These are phyloP conservation scores for Trametes cinnabarina DNA, from an alignment of 768 basidiomycete genomes.

Conservation along the genomic window DNA sequence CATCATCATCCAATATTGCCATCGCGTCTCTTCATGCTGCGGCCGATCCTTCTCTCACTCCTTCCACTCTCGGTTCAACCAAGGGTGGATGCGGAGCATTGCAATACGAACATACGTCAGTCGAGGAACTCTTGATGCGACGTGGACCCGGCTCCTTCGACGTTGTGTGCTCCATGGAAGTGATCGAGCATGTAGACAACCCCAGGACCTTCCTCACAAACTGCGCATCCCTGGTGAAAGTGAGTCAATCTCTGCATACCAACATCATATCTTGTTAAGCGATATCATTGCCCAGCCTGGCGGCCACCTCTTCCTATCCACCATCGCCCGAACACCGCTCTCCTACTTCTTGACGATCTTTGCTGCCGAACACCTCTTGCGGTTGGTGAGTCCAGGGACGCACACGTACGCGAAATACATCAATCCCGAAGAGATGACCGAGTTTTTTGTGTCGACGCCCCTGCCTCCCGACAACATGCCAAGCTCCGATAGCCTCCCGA, in stretches of 20 bases:
- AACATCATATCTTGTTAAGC: background rate
- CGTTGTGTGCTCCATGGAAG: constrained; percentile 96
- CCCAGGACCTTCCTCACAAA: constrained; percentile 79
- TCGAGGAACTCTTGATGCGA: constrained; percentile 61
- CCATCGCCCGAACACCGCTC: constrained; percentile 83
- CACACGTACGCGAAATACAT: constrained; percentile 92
- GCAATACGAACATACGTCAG: constrained; percentile 68
- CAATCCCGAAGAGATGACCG: constrained; percentile 79
- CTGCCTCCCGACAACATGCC: constrained; percentile 21
- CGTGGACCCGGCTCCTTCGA: constrained; percentile 70
- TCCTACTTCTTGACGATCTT: constrained; percentile 69
- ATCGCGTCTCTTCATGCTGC: constrained; percentile 83
- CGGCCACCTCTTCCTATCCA: constrained; percentile 93
- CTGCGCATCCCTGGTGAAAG: constrained; percentile 86
- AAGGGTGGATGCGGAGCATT: constrained; percentile 34
- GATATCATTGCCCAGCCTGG: constrained; percentile 64
- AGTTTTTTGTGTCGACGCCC: constrained; percentile 62
- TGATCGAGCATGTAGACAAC: constrained; percentile 95
- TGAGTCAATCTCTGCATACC: constrained; percentile 32
- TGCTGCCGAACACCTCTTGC: constrained; percentile 78
- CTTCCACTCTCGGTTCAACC: constrained; percentile 18
- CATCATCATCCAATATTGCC: constrained; percentile 80
- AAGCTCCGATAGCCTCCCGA: background rate
- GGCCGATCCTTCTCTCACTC: constrained; percentile 62
- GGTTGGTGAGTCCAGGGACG: constrained; percentile 81